A percentile compares a stretch with the other conserved stretches of the same genome.
phyloP scores from a whole-genome alignment of 1,139 yeast species.

The Yamadazyma oceani region DNA sequence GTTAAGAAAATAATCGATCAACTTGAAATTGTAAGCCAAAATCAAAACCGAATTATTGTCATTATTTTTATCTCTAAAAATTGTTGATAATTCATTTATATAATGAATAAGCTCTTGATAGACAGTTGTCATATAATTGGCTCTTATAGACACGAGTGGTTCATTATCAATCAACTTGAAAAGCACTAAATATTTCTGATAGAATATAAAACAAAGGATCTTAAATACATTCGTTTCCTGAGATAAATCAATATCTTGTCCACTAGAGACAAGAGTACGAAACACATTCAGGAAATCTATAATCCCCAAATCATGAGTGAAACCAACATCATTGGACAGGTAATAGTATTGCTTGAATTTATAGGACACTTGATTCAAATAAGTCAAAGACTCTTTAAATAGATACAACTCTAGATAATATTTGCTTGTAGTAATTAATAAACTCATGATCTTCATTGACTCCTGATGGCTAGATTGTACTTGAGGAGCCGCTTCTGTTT shows the following conservation, averaged over 20 bases:
- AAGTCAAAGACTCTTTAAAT: conserved; percentile 55
- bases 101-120: conserved; percentile 36
- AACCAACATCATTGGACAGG: conserved; percentile 20
- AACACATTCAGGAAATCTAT: conserved; percentile 18
- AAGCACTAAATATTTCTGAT: conserved; percentile 23
- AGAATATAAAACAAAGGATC: conserved; percentile 26
- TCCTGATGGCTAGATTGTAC: conserved; percentile 9
- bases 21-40: conserved; percentile 30
- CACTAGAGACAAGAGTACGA: conserved; percentile 5
- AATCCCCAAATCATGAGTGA: conserved; percentile 11
- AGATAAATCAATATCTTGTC: conserved; percentile 14
- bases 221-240: conserved; percentile 24
- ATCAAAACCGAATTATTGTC: conserved; percentile 11
- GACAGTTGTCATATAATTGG: conserved; percentile 32
- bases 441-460: conserved; percentile 9
- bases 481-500: not conserved
- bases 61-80: conserved; percentile 7
- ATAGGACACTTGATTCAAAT: conserved; percentile 40
- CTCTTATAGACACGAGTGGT: conserved; percentile 31
- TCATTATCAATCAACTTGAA: conserved; percentile 30
- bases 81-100: conserved; percentile 36
- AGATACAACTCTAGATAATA: conserved; percentile 50
- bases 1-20: conserved; percentile 26
- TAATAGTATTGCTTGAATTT: conserved; percentile 23
- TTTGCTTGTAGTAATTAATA: conserved; percentile 27